phyloP scores from a whole-genome alignment of 805 yeast genomes.

The Ogataea degrootiae region DNA sequence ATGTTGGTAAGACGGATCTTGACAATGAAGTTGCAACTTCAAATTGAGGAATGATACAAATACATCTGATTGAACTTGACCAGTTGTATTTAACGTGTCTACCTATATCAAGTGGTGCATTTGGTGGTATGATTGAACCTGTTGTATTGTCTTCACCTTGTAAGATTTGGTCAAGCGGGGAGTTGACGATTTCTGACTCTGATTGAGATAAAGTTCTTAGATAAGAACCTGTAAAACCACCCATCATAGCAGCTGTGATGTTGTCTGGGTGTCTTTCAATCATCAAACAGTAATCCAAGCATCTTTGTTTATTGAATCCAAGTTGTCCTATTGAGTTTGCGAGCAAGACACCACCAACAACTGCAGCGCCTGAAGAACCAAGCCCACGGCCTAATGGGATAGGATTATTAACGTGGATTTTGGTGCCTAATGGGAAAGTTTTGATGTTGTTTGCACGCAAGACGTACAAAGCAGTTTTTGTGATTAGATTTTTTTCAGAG shows the following conservation, averaged over 20 bases:
- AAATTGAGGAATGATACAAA: constrained; percentile 89
- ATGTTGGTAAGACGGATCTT: constrained; percentile 81
- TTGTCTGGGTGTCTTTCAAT: constrained; percentile 98
- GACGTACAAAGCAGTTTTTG: constrained; percentile 89
- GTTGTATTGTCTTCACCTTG: constrained; percentile 73
- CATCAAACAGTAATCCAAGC: constrained; percentile 93
- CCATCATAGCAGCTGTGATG: constrained; percentile 98
- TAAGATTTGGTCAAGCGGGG: constrained; percentile 79
- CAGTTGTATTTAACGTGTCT: constrained; percentile 81
- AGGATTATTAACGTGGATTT: constrained; percentile 76
- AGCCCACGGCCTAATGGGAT: constrained; percentile 96
- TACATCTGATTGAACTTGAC: constrained; percentile 77
- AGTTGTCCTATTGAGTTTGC: constrained; percentile 82
- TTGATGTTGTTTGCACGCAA: constrained; percentile 75
- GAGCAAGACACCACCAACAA: constrained; percentile 90
- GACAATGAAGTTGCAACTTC: constrained; percentile 92
- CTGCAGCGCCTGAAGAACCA: constrained; percentile 98
- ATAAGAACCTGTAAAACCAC: constrained; percentile 96
- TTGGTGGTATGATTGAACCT: constrained; percentile 49
- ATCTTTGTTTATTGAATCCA: constrained; percentile 67
- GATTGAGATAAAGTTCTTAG: constrained; percentile 71
- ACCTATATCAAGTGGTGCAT: constrained; percentile 86
- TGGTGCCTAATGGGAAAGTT: constrained; percentile 80
- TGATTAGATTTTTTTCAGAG: constrained; percentile 78
- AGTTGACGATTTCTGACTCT: constrained; percentile 71